phyloP scores from a whole-genome alignment of 352 stramenopile genomes.

The Phytophthora capsici region DNA sequence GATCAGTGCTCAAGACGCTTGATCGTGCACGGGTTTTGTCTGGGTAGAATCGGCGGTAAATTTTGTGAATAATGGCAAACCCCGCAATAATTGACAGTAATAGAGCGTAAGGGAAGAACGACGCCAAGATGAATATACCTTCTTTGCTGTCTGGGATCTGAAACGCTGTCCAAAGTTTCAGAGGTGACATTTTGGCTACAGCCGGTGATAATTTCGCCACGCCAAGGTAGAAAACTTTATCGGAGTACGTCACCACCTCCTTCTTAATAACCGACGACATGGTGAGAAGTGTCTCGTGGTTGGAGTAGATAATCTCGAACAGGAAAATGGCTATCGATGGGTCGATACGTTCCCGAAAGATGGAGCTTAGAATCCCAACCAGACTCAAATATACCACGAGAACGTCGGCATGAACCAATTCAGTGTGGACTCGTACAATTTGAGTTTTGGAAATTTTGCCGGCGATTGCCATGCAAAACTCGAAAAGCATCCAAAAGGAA shows the following conservation, averaged over 20 bases:
- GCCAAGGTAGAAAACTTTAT: constrained; percentile 25
- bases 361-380: constrained; percentile 24
- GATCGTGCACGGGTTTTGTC: constrained; percentile 21
- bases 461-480: constrained; percentile 35
- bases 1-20: constrained; percentile 12
- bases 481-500: constrained; percentile 43
- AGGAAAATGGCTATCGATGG: constrained; percentile 28
- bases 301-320: constrained; percentile 35
- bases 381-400: constrained; percentile 35
- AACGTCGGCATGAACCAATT: constrained; percentile 43
- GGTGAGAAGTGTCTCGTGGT: constrained; percentile 4
- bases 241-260: constrained; percentile 21
- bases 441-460: constrained; percentile 24
- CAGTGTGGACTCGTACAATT: constrained; percentile 31
- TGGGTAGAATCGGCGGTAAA: constrained; percentile 27
- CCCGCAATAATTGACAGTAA: constrained; percentile 27
- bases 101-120: constrained; percentile 27
- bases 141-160: constrained; percentile 21
- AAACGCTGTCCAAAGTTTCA: constrained; percentile 32
- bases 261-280: constrained; percentile 8
- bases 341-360: constrained; percentile 36
- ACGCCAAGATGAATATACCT: constrained; percentile 17
- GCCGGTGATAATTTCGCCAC: constrained; percentile 14
- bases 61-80: constrained; percentile 32
- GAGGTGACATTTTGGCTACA: constrained; percentile 18